phyloP scores from a whole-genome alignment of 345 rosid genomes.

The Lepidium africanum region DNA sequence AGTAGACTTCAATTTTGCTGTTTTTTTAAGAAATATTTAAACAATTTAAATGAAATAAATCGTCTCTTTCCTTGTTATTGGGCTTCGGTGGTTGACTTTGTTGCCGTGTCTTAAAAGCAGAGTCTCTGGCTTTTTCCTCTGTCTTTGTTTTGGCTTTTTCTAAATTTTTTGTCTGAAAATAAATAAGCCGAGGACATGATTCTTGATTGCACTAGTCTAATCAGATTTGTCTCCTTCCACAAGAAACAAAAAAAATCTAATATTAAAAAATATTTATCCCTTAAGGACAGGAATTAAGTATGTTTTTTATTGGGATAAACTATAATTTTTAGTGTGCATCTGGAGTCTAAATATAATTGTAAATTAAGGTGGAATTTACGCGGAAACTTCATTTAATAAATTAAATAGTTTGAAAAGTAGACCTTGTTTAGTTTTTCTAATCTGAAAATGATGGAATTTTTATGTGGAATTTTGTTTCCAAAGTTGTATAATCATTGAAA shows the following conservation, averaged over 20 bases:
- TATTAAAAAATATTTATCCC: no score
- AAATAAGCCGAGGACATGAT: neutral
- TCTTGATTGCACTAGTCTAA: neutral
- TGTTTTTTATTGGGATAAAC: no score
- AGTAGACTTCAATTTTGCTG: slow-evolving; percentile 20
- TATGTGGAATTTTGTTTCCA: neutral
- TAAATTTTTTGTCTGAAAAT: neutral
- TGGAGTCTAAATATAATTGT: neutral
- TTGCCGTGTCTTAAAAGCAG: slow-evolving; percentile 21
- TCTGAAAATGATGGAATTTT: neutral
- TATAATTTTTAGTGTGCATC: neutral
- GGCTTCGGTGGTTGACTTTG: slow-evolving; percentile 28
- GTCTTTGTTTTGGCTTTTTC: neutral
- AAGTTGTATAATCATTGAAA: neutral
- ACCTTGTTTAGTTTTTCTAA: neutral
- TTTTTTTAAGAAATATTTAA: neutral
- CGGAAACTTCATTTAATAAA: neutral
- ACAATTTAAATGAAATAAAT: neutral
- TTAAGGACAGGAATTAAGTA: no score
- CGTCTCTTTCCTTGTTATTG: slow-evolving; percentile 19
- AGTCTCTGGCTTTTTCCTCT: slow-evolving; percentile 18
- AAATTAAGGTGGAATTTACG: neutral
- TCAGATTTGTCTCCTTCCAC: neutral
- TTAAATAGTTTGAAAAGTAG: neutral
- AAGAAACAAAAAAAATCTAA: neutral